A percentile compares a stretch with the other conserved stretches of the same genome.
phyloP scores from a whole-genome alignment of 2,329 filamentous ascomycete genomes.

The Aspergillus ibericus region DNA sequence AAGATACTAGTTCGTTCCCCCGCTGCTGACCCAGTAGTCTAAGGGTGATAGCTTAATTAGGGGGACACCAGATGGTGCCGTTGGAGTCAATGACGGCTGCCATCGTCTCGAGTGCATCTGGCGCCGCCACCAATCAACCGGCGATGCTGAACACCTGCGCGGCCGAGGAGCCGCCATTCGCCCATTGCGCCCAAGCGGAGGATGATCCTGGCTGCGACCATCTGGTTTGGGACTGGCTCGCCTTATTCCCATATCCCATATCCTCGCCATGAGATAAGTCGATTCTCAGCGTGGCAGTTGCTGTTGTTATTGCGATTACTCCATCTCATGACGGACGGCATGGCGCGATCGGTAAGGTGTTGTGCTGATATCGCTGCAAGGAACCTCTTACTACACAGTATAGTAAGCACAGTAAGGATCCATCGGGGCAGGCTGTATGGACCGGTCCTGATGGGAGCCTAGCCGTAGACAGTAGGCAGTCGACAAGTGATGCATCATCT shows the following conservation, averaged over 20 bases:
- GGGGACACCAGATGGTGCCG: not conserved
- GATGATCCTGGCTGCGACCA: constrained; percentile 4
- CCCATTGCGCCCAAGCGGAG: constrained; percentile 13
- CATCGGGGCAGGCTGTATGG: not conserved
- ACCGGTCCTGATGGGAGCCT: too few relatives aligned
- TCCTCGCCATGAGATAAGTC: not conserved
- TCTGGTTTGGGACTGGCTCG: not conserved
- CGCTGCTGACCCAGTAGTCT: not conserved
- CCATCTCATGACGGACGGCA: not conserved
- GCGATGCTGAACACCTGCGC: constrained; percentile 21
- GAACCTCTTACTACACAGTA: too few relatives aligned
- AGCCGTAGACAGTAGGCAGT: not conserved
- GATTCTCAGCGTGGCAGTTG: not conserved
- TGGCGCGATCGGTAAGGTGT: not conserved
- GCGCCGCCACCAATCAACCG: constrained; percentile 10
- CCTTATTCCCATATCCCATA: not conserved
- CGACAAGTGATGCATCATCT: constrained; percentile 2
- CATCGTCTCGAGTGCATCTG: not conserved
- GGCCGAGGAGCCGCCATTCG: constrained; percentile 25
- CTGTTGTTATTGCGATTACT: not conserved
- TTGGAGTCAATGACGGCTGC: not conserved
- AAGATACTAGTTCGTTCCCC: not conserved
- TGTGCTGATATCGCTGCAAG: not conserved
- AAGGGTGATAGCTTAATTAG: not conserved
- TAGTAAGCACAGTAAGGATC: constrained; percentile 1